Evolutionary conservation across 2,329 filamentous ascomycete genomes (phyloP).

Genomic region (Venturiaceae sp.): DNA sequence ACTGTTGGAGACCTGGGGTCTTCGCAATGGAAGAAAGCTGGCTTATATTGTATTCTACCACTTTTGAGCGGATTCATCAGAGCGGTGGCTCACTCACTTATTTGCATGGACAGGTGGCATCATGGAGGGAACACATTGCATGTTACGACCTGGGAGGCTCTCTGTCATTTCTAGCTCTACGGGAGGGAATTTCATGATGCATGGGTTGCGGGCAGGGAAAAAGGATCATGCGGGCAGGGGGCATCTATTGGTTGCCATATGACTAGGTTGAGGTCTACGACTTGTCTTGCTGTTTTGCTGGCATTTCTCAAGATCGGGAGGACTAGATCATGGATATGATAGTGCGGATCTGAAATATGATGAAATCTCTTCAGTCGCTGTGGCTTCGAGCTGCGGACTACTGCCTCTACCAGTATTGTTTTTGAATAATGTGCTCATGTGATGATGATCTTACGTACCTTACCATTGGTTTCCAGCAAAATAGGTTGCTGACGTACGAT

Average conservation of each 20-base stretch:
- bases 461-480: no score
- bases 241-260: neutral
- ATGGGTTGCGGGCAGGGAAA: neutral
- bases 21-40: neutral
- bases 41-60: neutral
- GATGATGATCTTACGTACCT: no score
- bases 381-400: neutral
- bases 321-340: neutral
- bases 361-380: neutral
- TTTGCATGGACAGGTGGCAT: neutral
- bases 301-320: neutral
- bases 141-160: neutral
- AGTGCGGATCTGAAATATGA: neutral
- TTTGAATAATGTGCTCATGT: no score
- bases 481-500: no score
- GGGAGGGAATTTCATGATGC: neutral
- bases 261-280: neutral
- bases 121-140: neutral
- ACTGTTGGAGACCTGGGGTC: neutral
- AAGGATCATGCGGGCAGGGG: neutral
- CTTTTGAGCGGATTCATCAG: neutral
- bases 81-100: neutral
- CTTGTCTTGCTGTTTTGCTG: neutral
- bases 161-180: neutral
- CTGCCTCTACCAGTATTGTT: no score